Conservation (phyloP, 192 early-diverging fungal species). For the Chytriomyces confervae region DNA sequence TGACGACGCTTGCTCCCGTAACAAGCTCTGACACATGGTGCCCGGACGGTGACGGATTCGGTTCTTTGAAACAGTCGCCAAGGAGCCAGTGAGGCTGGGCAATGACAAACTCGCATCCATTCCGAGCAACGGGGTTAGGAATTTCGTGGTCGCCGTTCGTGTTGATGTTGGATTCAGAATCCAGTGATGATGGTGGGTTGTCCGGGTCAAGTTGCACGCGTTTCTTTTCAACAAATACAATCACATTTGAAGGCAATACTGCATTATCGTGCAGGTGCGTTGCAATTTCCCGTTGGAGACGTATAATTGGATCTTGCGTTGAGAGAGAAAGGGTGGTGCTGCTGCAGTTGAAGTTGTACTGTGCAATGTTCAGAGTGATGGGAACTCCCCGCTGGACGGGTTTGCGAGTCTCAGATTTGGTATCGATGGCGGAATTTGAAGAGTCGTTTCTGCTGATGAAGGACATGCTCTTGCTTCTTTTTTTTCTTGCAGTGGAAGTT, state of each 20-base stretch:
- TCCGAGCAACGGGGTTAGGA: not conserved
- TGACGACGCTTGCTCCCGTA: too few species aligned
- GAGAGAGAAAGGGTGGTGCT: not conserved
- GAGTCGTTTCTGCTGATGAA: too few species aligned
- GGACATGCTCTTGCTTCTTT: too few species aligned
- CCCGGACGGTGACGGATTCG: not conserved
- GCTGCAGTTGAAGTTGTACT: not conserved
- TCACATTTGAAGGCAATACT: not conserved
- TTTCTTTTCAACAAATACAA: not conserved
- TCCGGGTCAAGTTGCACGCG: not conserved
- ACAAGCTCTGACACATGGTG: not conserved
- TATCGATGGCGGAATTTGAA: too few species aligned
- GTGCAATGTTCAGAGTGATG: not conserved
- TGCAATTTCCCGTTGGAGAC: constrained; percentile 5
- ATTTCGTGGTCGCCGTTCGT: not conserved
- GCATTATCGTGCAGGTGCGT: not conserved
- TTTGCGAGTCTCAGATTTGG: too few species aligned
- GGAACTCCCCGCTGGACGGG: too few species aligned
- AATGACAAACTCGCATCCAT: not conserved
- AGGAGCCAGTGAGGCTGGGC: not conserved
- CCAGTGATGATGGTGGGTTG: not conserved
- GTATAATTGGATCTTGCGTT: not conserved
- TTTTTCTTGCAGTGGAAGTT: too few species aligned
- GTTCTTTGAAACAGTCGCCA: not conserved
- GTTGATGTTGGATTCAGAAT: not conserved